Evolutionary conservation across 2,329 filamentous ascomycete genomes (phyloP).

Genomic region (Venturia aucupariae): DNA sequence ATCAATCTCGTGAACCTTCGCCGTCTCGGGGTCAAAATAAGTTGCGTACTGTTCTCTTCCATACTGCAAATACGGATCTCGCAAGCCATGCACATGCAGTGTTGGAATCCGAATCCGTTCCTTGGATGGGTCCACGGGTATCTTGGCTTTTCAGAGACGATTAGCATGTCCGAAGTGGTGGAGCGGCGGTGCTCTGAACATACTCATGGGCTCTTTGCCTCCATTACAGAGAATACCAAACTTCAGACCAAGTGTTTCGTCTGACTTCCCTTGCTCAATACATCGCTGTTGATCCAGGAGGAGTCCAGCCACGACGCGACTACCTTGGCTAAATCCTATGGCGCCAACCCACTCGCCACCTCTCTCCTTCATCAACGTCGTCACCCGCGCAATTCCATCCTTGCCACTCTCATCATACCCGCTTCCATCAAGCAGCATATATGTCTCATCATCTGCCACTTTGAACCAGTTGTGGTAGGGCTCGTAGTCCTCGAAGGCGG

Average conservation of each 20-base stretch:
- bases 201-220: neutral
- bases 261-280: neutral
- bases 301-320: conserved; percentile 8
- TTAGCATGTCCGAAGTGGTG: neutral
- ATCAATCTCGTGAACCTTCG: conserved; percentile 13
- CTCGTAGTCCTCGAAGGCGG: conserved; percentile 13
- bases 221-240: conserved; percentile 4
- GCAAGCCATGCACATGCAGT: conserved; percentile 14
- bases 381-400: conserved; percentile 12
- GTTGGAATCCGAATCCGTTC: conserved; percentile 13
- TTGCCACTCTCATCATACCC: conserved; percentile 10
- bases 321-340: conserved; percentile 13
- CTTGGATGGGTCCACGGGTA: neutral
- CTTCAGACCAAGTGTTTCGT: neutral
- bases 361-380: conserved; percentile 9
- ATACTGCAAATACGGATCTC: conserved; percentile 4
- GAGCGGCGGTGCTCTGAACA: neutral
- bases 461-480: conserved; percentile 14
- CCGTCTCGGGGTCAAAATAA: conserved; percentile 10
- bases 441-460: neutral
- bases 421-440: conserved; percentile 5
- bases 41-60: conserved; percentile 10
- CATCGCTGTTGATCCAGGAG: conserved; percentile 14
- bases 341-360: conserved; percentile 8
- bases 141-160: neutral